Conservation (phyloP, 805 yeast genomes). For the Barnettozyma pratensis region DNA sequence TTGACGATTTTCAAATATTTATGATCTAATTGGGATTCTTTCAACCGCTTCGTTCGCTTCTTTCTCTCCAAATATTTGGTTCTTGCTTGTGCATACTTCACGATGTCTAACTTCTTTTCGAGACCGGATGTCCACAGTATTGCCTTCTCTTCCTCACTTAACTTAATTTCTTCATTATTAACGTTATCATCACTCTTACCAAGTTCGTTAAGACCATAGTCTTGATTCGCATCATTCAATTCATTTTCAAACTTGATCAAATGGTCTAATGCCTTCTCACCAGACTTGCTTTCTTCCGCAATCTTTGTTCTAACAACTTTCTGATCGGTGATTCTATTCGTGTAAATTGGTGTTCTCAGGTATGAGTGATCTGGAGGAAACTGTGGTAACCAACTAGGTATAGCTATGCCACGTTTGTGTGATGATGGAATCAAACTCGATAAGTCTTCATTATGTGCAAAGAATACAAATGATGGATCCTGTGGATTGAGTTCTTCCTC, state of each 20-base stretch:
- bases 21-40: conserved; percentile 11
- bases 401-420: conserved; percentile 29
- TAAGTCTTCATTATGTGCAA: conserved; percentile 44
- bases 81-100: conserved; percentile 49
- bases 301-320: conserved; percentile 63
- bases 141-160: conserved; percentile 1
- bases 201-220: conserved; percentile 5
- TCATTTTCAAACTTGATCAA: conserved; percentile 36
- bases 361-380: conserved; percentile 95
- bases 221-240: background rate
- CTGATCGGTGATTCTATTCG: conserved; percentile 61
- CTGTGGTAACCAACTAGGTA: conserved; percentile 78
- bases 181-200: conserved; percentile 9
- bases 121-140: conserved; percentile 12
- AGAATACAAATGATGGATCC: conserved; percentile 49
- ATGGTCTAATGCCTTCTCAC: conserved; percentile 70
- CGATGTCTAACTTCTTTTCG: conserved; percentile 44
- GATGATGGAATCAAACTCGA: conserved; percentile 52
- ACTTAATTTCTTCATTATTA: conserved; percentile 5
- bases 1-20: conserved; percentile 7
- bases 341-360: conserved; percentile 66
- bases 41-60: conserved; percentile 15
- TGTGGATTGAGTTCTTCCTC: conserved; percentile 29
- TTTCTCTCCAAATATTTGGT: conserved; percentile 31
- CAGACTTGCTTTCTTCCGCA: conserved; percentile 75